These are phyloP conservation scores for Nannochloris sp. DNA, from an alignment of 139 green algal species.

Conservation along the genomic window DNA sequence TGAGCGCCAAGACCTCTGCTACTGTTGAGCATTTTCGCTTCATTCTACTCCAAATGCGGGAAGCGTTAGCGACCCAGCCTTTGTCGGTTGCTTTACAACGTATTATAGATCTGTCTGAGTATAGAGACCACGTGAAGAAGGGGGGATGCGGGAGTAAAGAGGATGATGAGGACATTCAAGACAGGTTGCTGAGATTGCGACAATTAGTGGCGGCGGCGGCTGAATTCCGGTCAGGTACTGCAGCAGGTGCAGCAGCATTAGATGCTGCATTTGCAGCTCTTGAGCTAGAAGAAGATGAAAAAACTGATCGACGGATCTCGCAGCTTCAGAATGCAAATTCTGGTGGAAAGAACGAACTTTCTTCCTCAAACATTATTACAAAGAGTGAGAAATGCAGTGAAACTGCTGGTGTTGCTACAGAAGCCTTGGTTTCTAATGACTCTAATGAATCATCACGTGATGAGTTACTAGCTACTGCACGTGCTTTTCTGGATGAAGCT, in stretches of 20 bases:
- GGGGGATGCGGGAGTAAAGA: slow-evolving; percentile 7
- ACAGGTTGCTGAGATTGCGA: background rate
- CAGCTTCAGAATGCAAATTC: too few species aligned
- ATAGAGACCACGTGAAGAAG: slow-evolving; percentile 17
- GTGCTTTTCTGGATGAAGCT: slow-evolving; percentile 38
- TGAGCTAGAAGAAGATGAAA: too few species aligned
- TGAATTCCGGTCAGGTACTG: background rate
- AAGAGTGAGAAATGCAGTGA: background rate
- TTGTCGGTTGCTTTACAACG: background rate
- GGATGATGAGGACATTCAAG: slow-evolving; percentile 1
- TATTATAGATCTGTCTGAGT: slow-evolving; percentile 10
- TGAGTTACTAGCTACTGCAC: background rate
- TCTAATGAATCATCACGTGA: too few species aligned
- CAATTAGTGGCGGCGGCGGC: slow-evolving; percentile 8
- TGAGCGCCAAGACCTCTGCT: slow-evolving; percentile 1
- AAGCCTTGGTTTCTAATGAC: too few species aligned
- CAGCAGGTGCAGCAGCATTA: background rate
- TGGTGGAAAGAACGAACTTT: too few species aligned
- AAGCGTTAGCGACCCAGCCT: background rate
- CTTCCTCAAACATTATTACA: too few species aligned
- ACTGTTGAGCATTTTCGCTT: slow-evolving; percentile 18
- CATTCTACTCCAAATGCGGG: slow-evolving; percentile 3
- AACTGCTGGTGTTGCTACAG: background rate
- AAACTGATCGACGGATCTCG: too few species aligned
- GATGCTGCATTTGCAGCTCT: background rate